Conservation (phyloP, 106 monocot species). For the Ottelia alismoides region DNA sequence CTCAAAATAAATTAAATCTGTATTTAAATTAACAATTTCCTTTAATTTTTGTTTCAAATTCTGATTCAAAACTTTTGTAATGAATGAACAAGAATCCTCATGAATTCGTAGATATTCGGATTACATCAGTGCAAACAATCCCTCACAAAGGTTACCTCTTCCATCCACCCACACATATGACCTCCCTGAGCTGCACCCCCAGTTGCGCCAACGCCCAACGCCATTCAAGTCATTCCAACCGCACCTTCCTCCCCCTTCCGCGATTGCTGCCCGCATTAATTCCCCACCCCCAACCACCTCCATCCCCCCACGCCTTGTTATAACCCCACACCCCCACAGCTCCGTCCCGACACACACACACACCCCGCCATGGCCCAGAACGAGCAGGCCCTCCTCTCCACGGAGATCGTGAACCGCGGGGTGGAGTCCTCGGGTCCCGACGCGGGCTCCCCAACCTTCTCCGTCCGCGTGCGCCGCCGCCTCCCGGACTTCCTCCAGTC, state of each 20-base stretch:
- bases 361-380: neutral
- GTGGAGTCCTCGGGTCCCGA: constrained; percentile 72
- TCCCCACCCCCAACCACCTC: constrained; percentile 4
- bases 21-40: too few species aligned
- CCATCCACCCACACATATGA: too few species aligned
- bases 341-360: neutral
- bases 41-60: too few species aligned
- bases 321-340: neutral
- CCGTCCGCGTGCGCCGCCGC: constrained; percentile 66
- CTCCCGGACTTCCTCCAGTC: constrained; percentile 96
- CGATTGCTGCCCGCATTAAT: constrained; percentile 11
- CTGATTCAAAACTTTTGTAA: too few species aligned
- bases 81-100: too few species aligned
- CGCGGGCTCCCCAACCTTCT: constrained; percentile 82
- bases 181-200: too few species aligned
- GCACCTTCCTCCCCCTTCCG: constrained; percentile 4
- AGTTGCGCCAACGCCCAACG: too few species aligned
- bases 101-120: too few species aligned
- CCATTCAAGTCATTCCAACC: constrained; percentile 2
- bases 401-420: constrained; percentile 95
- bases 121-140: too few species aligned
- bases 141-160: too few species aligned
- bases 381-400: constrained; percentile 65
- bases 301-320: neutral
- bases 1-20: too few species aligned